Evolutionary conservation across 768 basidiomycete genomes (phyloP), one percentile per base, ranked within the genome.

Genomic region (Lyophyllum decastes): DNA sequence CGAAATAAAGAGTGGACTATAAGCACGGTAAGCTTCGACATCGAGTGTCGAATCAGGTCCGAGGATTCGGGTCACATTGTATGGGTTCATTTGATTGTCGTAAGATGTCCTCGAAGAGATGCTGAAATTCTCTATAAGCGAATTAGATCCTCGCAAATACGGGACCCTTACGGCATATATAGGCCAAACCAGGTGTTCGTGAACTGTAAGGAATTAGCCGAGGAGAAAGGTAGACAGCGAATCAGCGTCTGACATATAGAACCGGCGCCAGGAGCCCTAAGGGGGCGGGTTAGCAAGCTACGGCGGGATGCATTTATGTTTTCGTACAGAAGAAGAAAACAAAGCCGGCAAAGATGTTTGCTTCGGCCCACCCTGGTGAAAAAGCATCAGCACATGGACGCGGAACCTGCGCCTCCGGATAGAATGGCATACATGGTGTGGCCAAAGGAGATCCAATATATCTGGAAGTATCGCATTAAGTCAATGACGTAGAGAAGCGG

Each of bases 301-400:
- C 4, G 19, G 35, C 12, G 17, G n/a, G 7, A 22, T 22, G n/a
- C 1, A 2, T 40, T 43, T 9, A 1, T 6, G 14, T 24, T 40
- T 27, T 61, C 76, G 59, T 55, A 78, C 85, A 92, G 73, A 85
- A 88, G 72, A 92, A 82, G 71, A 87, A 78, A 5, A 87, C 73
- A 63, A 91, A 86, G 25, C 87, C 84, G 46, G 67, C 73, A 10
- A 79, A 71, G 52, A 90, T 76, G 68, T 91, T 91, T 6, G 86
- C 88, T 67, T 87, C 84, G 2, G 88, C 88, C 89, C 89, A 90
- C 88, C 89, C 52, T 54, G 27, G 1, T 30, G 41, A n/a, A 25
- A 7, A 30, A 27, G 16, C 8, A 25, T 50, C 2, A 50, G 19
- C 25, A 3, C 7, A 34, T 27, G 19, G 0, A 35, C 24, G n/a